Evolutionary conservation across 305 asterid species (phyloP).

Genomic region (Rubia peregrina): DNA sequence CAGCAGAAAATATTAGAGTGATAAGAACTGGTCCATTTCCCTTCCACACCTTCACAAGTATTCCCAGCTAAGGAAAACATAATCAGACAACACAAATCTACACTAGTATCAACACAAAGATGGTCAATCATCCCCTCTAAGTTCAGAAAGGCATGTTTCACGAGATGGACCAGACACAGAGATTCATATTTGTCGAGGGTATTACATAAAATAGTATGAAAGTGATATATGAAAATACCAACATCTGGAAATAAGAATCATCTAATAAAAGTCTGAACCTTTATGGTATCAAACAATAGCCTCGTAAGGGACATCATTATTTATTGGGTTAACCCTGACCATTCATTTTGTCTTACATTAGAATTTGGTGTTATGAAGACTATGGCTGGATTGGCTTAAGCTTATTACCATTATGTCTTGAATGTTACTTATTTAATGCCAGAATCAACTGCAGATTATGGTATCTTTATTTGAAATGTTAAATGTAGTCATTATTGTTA

Average conservation of each 20-base stretch:
- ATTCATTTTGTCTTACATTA: background rate
- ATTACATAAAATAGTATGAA: background rate
- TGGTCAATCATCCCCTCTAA: background rate
- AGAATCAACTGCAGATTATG: background rate
- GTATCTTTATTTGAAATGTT: background rate
- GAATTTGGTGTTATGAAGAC: background rate
- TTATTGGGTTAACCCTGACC: background rate
- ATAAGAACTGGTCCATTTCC: slow-evolving; percentile 1
- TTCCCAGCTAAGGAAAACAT: background rate
- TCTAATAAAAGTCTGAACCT: background rate
- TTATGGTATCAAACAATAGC: background rate
- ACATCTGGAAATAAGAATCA: background rate
- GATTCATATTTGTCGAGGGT: background rate
- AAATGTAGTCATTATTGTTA: background rate
- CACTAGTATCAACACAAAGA: too few species aligned
- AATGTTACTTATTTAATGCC: background rate
- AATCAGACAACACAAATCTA: background rate
- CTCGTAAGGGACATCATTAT: background rate
- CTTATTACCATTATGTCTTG: background rate
- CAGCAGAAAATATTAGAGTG: background rate
- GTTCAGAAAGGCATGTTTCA: background rate
- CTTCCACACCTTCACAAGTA: background rate
- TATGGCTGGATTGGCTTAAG: background rate
- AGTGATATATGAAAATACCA: background rate
- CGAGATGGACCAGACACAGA: background rate